Evolutionary conservation across 768 basidiomycete genomes (phyloP), one percentile per base, ranked within the genome.

Genomic region (Agaricus sinodeliciosus): DNA sequence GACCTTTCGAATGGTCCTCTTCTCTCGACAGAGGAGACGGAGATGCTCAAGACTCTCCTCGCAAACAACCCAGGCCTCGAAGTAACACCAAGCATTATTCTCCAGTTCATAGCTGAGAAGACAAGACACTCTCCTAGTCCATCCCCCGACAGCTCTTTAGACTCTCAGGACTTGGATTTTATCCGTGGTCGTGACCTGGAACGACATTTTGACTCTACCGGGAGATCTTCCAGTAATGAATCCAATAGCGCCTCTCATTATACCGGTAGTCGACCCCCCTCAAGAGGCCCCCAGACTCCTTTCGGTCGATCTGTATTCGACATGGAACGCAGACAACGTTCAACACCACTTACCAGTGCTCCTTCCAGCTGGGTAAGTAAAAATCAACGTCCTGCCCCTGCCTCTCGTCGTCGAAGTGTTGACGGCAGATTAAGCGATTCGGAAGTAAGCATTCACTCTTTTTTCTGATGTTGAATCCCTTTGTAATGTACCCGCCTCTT

Each of bases 371-470:
- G 88, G 85, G 37, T 5, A 31, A 34, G 22, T 4, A 34, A 26
- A 11, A 62, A 77, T 26, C 84, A 80, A 56, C 79, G 85, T 3
- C 87, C 86, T 3, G 69, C 72, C 13, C 87, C 87, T 12, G 82
- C 84, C 5, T 69, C 75, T 43, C 74, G 90, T 49, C 72, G 87
- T 49, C 87, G 77, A 69, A 90, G 89, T 55, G 79, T 87, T 58
- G 87, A 85, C 9, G 84, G 85, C n/a, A 77, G 75, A 55, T 70
- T 75, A 26, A 90, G 89, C 60, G 90, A 92, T 58, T 82, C 83
- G 2, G 90, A 92, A 74, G 89, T 88, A 40, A 47, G 78, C 58
- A 36, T 49, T 31, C 8, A 54, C 43, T 6, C 49, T 45, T 34
- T 51, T 31, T 48, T 42, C 45, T 19, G 13, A 35, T 39, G 31